Base-by-base conservation (phyloP, 73 alveolate genomes). In the Paramecium primaurelia region DNA sequence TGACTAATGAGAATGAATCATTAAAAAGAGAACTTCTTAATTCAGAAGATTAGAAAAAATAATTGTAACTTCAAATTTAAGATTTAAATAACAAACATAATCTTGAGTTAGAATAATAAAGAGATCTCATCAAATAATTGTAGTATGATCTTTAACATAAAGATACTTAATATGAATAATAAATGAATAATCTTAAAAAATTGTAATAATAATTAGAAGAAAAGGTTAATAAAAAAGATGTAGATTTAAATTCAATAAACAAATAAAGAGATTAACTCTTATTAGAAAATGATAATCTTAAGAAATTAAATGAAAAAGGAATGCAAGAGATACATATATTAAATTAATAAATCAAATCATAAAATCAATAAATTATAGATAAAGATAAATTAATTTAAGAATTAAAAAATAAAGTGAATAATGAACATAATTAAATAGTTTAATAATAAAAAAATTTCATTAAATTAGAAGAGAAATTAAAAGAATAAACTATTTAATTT, bases 41-140 rank as follows among this genome's bases (percentile, higher is more conserved):
- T 54, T 54, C 69, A 54, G 69, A 54, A 54, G 69, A 54, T 54
- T 14, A 54, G 36, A 54, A 54, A 54, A 54, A 54, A 54, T 54
- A 54, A 54, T 54, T 54, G 69, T 54, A 54, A 54, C 93, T 44
- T 77, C 71, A 90, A 64, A 51, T 32, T 42, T 92, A 59, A 83
- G 83, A 30, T 75, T 45, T 68, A 32, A 68, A 28, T 25, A 68
- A 32, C 47, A 68, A 32, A 28, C 84, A 68, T 14, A 22, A 68
- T 22, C 9, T 68, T 68, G 47, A 68, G 40, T 68, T 32, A 68
- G 40, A 68, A 32, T 9, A 68, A 68, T 26, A 12, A 28, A 32
- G 49, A 68, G 25, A 26, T 12, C 40, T 32, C 22, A 12, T 12
- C 14, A 28, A 26, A 68, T 28, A 32, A 22, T 34, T 20, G 28